Conservation (phyloP, 2,329 filamentous ascomycete species). For the Arthrobotrys pseudoclavata region DNA sequence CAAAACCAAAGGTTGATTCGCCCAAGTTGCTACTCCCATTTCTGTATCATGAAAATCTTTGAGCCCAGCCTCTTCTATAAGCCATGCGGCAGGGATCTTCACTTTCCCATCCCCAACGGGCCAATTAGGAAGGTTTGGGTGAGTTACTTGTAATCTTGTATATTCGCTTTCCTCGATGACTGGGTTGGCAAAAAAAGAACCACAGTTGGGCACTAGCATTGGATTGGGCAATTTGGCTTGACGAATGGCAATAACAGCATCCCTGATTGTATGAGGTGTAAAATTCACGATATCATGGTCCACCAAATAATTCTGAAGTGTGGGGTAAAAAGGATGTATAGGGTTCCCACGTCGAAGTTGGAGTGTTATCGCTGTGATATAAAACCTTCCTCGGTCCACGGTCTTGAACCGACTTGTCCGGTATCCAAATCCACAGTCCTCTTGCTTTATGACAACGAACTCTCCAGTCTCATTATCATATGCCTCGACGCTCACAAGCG, state of each 20-base stretch:
- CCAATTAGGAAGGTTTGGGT: constrained; percentile 27
- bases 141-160: not conserved
- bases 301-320: constrained; percentile 18
- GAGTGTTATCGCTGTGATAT: constrained; percentile 28
- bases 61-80: constrained; percentile 30
- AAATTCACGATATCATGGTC: constrained; percentile 4
- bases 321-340: constrained; percentile 18
- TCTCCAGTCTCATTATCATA: constrained; percentile 16
- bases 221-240: constrained; percentile 38
- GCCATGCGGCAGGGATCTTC: constrained; percentile 37
- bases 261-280: constrained; percentile 13
- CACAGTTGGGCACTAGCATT: constrained; percentile 31
- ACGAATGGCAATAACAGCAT: constrained; percentile 36
- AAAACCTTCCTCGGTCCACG: constrained; percentile 25
- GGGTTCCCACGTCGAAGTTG: constrained; percentile 12
- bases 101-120: not conserved
- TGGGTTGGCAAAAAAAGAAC: constrained; percentile 47
- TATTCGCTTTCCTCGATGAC: constrained; percentile 10
- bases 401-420: constrained; percentile 41
- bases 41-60: constrained; percentile 31
- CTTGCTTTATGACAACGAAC: not conserved
- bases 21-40: constrained; percentile 35
- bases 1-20: constrained; percentile 31
- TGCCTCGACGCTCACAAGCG: constrained; percentile 21
- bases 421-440: constrained; percentile 32